These are phyloP conservation scores for Athelia sp. DNA, from an alignment of 1,284 basidiomycete species.

Conservation along the genomic window DNA sequence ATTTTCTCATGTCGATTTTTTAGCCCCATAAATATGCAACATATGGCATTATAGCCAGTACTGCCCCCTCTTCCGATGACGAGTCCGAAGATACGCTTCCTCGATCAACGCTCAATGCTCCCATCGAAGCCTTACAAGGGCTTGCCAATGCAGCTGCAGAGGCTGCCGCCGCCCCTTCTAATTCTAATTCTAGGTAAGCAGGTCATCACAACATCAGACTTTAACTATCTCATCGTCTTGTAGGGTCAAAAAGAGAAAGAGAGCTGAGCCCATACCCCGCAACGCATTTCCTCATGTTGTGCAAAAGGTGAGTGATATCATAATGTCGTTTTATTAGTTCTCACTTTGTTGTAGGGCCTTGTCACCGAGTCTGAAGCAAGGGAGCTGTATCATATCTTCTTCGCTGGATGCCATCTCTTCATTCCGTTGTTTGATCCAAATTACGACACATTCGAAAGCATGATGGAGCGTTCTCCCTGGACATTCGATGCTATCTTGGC, in stretches of 20 bases:
- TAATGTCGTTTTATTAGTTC: slow-evolving; percentile 2
- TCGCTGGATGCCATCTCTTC: slow-evolving; percentile 92
- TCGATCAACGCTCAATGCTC: slow-evolving; percentile 77
- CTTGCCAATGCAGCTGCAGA: slow-evolving; percentile 91
- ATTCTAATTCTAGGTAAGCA: slow-evolving; percentile 22
- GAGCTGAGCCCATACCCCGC: slow-evolving; percentile 80
- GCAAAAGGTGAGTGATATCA: slow-evolving; percentile 53
- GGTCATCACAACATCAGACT: not conserved
- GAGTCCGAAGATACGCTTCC: slow-evolving; percentile 85
- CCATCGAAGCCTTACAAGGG: slow-evolving; percentile 89
- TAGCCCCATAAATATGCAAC: slow-evolving; percentile 87
- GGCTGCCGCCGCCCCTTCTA: slow-evolving; percentile 70
- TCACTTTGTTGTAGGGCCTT: slow-evolving; percentile 48
- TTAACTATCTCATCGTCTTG: slow-evolving; percentile 1
- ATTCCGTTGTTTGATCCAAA: slow-evolving; percentile 88
- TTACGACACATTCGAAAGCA: slow-evolving; percentile 87
- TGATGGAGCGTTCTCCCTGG: slow-evolving; percentile 89
- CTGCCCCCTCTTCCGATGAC: slow-evolving; percentile 80
- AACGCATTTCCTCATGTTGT: slow-evolving; percentile 83
- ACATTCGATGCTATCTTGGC: slow-evolving; percentile 89
- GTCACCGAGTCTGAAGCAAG: slow-evolving; percentile 74
- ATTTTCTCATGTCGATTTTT: slow-evolving; percentile 11
- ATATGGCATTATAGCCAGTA: slow-evolving; percentile 82
- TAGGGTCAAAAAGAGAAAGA: slow-evolving; percentile 83
- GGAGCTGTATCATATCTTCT: slow-evolving; percentile 88